Evolutionary conservation across 2,329 filamentous ascomycete species (phyloP), one percentile per base, ranked within the genome.

Genomic region (Bipolaris bicolor): DNA sequence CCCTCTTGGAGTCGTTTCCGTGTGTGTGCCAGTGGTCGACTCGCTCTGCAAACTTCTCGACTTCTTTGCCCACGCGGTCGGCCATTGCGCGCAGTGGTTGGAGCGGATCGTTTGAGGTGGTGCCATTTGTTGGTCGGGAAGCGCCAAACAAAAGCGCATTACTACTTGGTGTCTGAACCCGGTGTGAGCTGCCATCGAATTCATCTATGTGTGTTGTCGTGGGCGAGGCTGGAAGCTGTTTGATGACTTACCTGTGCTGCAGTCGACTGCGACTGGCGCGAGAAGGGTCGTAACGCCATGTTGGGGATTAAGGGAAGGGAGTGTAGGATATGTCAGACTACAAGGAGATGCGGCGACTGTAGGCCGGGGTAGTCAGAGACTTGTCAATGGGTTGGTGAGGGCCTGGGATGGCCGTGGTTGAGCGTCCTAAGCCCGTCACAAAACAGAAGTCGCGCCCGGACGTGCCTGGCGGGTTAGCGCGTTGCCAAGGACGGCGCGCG

Each of bases 11-110:
- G 7, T 71, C 68, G 24, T 67, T 70, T 15, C 69, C 69, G 13
- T 70, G 67, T 3, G 65, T 69, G 36, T 75, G 67, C 75, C 92
- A 94, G 52, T 87, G 84, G 77, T 97, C 93, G 20, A 97, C 83
- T 49, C 86, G 86, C 71, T 90, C 89, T 36, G 93, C 92, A 72
- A 97, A 97, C 43, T 87, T 84, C 78, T 97, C 92, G 57, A 96
- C 91, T 76, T 97, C 92, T 60, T 88, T 86, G 49, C 90, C 90
- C 31, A 91, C 87, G 41, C 85, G 83, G 64, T 91, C 85, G 58
- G 86, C 87, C 65, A 87, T 86, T 62, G 84, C 82, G 72, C 86
- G 85, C 62, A 90, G 78, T 16, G 86, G 86, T 64, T 85, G 83
- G 29, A 88, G 75, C 31, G 82, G 80, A 66, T 84, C 78, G 37